These are phyloP conservation scores for Phaeosphaeria sp. DNA, from an alignment of 2,329 filamentous ascomycete genomes.

Conservation along the genomic window DNA sequence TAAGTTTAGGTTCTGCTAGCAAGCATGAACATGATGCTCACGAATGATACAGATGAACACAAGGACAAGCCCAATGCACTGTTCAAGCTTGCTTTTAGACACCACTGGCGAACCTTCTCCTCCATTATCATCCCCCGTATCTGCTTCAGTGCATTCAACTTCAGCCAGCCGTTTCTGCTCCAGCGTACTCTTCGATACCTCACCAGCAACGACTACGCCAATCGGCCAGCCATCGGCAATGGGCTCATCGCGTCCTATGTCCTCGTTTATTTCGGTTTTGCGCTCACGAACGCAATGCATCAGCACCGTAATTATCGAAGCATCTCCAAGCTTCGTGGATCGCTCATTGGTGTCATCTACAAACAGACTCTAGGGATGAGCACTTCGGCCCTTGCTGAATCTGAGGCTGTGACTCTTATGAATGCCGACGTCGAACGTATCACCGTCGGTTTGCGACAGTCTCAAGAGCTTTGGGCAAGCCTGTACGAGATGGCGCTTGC, in stretches of 20 bases:
- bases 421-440: constrained; percentile 24
- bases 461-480: constrained; percentile 20
- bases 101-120: constrained; percentile 15
- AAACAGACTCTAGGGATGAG: constrained; percentile 15
- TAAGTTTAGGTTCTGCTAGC: background rate
- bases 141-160: constrained; percentile 16
- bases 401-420: constrained; percentile 22
- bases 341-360: constrained; percentile 18
- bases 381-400: constrained; percentile 11
- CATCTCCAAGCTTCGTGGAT: constrained; percentile 16
- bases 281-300: constrained; percentile 9
- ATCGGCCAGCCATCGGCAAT: constrained; percentile 7
- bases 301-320: constrained; percentile 17
- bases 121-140: constrained; percentile 16
- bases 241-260: constrained; percentile 19
- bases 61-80: constrained; percentile 9
- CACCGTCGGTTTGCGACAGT: constrained; percentile 7
- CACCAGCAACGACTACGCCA: constrained; percentile 10
- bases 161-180: constrained; percentile 19
- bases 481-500: constrained; percentile 16
- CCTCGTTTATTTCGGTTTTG: constrained; percentile 17
- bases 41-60: constrained; percentile 1
- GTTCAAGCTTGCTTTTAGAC: constrained; percentile 15
- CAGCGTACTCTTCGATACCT: constrained; percentile 14
- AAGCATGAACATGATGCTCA: background rate